Conservation (phyloP, 225 moss, liverwort and hornwort genomes). For the Bryum argenteum region DNA sequence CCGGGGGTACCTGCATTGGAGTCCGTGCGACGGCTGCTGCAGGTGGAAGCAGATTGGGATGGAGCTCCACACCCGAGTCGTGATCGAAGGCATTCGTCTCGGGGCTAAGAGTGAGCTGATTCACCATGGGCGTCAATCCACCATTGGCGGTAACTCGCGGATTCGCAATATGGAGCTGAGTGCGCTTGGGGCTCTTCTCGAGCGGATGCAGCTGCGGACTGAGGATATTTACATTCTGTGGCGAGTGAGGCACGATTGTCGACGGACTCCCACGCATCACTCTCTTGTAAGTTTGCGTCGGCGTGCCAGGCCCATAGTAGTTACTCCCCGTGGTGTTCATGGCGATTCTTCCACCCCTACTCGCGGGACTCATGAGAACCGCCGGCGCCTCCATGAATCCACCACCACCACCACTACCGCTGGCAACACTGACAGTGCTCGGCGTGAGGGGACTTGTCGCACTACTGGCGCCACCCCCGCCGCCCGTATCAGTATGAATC, state of each 20-base stretch:
- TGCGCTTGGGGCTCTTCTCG: constrained; percentile 38
- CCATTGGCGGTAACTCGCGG: constrained; percentile 27
- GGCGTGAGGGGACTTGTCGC: background rate
- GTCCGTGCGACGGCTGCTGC: constrained; percentile 13
- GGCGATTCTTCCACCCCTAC: background rate
- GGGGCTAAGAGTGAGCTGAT: constrained; percentile 32
- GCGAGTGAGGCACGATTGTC: constrained; percentile 28
- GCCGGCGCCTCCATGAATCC: constrained; percentile 21
- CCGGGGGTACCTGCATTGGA: constrained; percentile 16
- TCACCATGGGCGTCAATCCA: constrained; percentile 36
- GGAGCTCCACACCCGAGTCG: constrained; percentile 26
- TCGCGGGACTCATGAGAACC: constrained; percentile 8
- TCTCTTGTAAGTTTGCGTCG: background rate
- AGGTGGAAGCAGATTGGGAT: constrained; percentile 15
- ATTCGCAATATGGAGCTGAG: constrained; percentile 35
- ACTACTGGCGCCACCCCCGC: background rate
- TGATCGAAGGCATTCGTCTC: constrained; percentile 10
- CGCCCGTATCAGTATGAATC: constrained; percentile 44
- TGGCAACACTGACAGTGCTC: constrained; percentile 2
- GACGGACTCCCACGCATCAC: constrained; percentile 8
- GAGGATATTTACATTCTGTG: constrained; percentile 32
- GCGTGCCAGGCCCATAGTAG: constrained; percentile 3
- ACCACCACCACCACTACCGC: background rate
- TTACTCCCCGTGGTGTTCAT: constrained; percentile 6
- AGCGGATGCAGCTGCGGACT: constrained; percentile 35